phyloP scores from a whole-genome alignment of 1,284 basidiomycete species.

The Apiotrichum veenhuisii region DNA sequence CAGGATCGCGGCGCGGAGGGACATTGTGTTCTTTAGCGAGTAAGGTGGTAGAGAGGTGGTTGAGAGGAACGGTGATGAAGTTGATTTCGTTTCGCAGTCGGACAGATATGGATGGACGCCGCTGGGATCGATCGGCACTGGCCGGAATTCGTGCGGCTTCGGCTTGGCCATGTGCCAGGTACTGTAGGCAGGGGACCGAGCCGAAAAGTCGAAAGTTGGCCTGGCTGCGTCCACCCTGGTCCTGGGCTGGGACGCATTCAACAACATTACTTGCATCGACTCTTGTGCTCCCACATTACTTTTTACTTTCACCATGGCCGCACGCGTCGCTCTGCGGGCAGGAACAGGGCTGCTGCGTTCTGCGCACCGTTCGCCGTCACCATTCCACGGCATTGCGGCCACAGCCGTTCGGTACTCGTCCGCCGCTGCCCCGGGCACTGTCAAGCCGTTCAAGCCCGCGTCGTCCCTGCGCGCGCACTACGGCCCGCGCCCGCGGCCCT shows the following conservation, averaged over 20 bases:
- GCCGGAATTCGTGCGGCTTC: background rate
- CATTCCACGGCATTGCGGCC: background rate
- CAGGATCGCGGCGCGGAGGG: slow-evolving; percentile 35
- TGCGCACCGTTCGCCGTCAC: background rate
- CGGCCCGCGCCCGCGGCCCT: slow-evolving; percentile 34
- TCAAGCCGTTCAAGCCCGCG: slow-evolving; percentile 12
- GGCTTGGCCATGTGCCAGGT: too few species aligned
- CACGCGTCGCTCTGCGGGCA: background rate
- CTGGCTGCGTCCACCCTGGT: background rate
- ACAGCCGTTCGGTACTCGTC: background rate
- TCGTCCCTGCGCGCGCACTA: slow-evolving; percentile 9
- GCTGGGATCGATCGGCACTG: background rate
- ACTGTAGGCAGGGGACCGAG: too few species aligned
- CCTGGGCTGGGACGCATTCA: too few species aligned
- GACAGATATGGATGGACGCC: background rate
- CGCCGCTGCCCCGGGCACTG: background rate
- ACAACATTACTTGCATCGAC: too few species aligned
- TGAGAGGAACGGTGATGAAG: background rate
- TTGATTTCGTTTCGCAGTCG: too few species aligned
- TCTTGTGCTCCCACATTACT: background rate
- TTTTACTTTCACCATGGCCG: background rate
- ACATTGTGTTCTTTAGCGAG: slow-evolving; percentile 22
- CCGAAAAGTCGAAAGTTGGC: background rate
- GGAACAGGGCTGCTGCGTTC: background rate
- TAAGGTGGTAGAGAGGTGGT: background rate